Base-by-base conservation (phyloP, 345 rosid genomes). In the Boechera stricta region DNA sequence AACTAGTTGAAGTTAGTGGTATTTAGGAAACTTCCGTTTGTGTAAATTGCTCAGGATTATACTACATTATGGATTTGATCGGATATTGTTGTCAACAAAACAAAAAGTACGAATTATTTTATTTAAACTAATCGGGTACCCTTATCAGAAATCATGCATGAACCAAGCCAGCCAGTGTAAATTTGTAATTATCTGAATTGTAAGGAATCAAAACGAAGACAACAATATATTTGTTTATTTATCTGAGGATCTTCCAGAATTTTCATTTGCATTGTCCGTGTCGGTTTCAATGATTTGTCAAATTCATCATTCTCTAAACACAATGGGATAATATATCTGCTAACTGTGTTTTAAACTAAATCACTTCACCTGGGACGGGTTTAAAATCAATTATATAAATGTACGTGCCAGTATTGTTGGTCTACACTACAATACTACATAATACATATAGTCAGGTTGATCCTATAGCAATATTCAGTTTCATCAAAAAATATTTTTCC, bases 21-120 rank as follows among this genome's bases (percentile, higher is more conserved):
- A 13, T 44, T 31, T 39, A 52, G 75, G 80, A 77, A 77, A 54
- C 70, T 77, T 77, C 75, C 64, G 12, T 42, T 32, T 70, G 12
- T 5, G 33, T 29, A 52, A 64, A 16, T 15, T 47, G 31, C 57
- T 39, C 21, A 28, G 31, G 55, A 63, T 54, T 52, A 62, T 11
- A 42, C 35, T 11, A 53, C 51, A 5, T 55, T 54, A 26, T 71
- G 70, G 80, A 62, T 53, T 54, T 70, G 29, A 10, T 44, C 9
- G 13, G 71, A 77, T 71, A 6, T 64, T 47, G n/a, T 36, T 75
- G 79, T 75, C 60, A 36, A 16, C 67, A 49, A 28, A 35, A 47
- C 33, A 58, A 64, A 59, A 48, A 29, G 6, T 52, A 7, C 24
- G 31, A 60, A 5, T n/a, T 41, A 3, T 28, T 53, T 33, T 0